Conservation (phyloP, 148 eudicot genomes). For the Amaranthus palmeri region DNA sequence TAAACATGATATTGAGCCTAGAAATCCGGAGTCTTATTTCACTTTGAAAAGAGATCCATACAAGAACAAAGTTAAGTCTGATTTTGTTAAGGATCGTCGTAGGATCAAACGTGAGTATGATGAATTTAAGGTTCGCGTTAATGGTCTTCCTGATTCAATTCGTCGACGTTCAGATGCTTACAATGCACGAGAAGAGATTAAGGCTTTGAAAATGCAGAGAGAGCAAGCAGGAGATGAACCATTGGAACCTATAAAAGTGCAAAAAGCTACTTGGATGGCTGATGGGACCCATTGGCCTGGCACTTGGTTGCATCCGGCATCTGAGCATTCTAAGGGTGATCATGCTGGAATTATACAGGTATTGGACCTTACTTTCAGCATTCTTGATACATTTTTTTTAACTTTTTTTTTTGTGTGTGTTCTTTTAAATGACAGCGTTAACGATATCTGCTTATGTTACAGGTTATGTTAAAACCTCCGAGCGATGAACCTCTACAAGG, state of each 20-base stretch:
- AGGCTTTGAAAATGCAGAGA: slow-evolving; percentile 76
- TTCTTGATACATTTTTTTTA: background rate
- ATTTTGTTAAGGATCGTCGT: slow-evolving; percentile 57
- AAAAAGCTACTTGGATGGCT: slow-evolving; percentile 91
- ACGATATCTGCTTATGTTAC: slow-evolving; percentile 3
- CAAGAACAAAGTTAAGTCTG: slow-evolving; percentile 42
- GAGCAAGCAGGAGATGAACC: slow-evolving; percentile 56
- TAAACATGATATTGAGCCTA: too few relatives aligned
- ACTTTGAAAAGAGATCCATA: background rate
- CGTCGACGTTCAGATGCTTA: slow-evolving; percentile 52
- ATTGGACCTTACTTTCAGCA: background rate
- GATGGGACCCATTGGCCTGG: slow-evolving; percentile 98
- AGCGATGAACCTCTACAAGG: slow-evolving; percentile 75
- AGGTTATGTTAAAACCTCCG: slow-evolving; percentile 98
- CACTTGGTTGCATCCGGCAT: slow-evolving; percentile 60
- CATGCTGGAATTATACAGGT: slow-evolving; percentile 99
- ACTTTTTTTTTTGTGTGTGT: background rate
- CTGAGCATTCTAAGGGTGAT: slow-evolving; percentile 82
- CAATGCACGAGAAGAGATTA: slow-evolving; percentile 83
- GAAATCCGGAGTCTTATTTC: too few relatives aligned
- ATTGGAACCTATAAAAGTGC: slow-evolving; percentile 55
- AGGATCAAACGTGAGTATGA: slow-evolving; percentile 56
- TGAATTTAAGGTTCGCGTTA: slow-evolving; percentile 59
- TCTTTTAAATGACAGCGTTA: background rate
- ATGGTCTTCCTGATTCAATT: slow-evolving; percentile 51